These are phyloP conservation scores for Syncephalastrum contaminatum DNA, from an alignment of 371 early-diverging fungal species.

Conservation along the genomic window DNA sequence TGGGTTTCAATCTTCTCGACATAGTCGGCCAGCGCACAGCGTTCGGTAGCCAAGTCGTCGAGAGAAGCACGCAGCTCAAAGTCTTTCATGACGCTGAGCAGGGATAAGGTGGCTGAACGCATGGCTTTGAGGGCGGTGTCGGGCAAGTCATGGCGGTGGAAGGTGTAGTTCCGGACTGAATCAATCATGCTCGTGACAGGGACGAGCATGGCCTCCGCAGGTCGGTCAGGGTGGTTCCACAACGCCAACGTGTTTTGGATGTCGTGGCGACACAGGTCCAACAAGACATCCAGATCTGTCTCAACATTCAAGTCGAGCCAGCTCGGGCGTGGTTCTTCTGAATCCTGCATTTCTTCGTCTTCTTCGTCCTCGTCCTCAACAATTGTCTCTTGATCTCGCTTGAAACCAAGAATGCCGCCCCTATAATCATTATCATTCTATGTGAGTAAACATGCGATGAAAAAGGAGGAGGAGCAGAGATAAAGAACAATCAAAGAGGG, in stretches of 20 bases:
- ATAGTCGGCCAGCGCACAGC: conserved; percentile 32
- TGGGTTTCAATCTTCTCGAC: conserved; percentile 6
- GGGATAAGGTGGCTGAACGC: conserved; percentile 29
- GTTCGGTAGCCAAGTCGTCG: conserved; percentile 26
- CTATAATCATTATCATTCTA: conserved; percentile 11
- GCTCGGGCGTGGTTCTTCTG: conserved; percentile 41
- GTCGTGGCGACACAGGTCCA: conserved; percentile 30
- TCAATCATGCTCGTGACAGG: conserved; percentile 41
- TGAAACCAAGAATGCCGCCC: conserved; percentile 45
- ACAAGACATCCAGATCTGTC: conserved; percentile 43
- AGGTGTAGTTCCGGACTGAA: conserved; percentile 41
- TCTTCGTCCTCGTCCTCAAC: conserved; percentile 28
- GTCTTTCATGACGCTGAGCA: conserved; percentile 36
- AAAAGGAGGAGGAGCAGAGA: not conserved
- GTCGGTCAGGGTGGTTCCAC: conserved; percentile 38
- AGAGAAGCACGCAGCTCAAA: conserved; percentile 23
- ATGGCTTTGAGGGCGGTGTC: conserved; percentile 29
- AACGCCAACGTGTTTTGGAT: conserved; percentile 35
- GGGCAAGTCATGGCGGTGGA: conserved; percentile 40
- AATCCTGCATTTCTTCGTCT: conserved; percentile 24
- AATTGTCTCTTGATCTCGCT: conserved; percentile 22
- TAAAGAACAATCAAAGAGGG: no score
- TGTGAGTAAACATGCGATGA: not conserved
- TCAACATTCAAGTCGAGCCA: conserved; percentile 48
- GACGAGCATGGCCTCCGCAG: conserved; percentile 26